phyloP scores from a whole-genome alignment of 2,329 filamentous ascomycete genomes.

The Biscogniauxia sp. region DNA sequence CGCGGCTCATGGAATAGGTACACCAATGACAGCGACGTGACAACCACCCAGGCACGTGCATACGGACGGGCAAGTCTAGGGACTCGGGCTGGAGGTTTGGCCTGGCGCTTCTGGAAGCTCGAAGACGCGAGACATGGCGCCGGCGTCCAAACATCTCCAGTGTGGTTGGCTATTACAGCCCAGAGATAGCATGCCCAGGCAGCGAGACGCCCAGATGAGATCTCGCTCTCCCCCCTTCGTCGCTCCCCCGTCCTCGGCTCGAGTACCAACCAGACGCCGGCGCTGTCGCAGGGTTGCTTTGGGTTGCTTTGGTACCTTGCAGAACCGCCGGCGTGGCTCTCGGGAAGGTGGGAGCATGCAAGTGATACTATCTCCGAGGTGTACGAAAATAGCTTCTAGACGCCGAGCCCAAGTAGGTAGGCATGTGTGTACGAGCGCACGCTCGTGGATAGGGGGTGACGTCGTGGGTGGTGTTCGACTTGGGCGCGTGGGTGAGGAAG shows the following conservation, averaged over 20 bases:
- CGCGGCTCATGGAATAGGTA: slow-evolving; percentile 6
- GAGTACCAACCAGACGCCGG: slow-evolving; percentile 14
- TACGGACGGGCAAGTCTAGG: slow-evolving; percentile 5
- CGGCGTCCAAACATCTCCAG: slow-evolving; percentile 5
- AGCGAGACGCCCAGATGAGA: slow-evolving; percentile 24
- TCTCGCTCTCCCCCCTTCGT: slow-evolving; percentile 4
- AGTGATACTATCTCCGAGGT: slow-evolving; percentile 15
- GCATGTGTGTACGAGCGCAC: neutral
- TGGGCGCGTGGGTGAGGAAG: slow-evolving; percentile 13
- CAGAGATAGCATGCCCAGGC: slow-evolving; percentile 12
- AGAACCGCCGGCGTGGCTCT: slow-evolving; percentile 22
- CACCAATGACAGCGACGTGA: slow-evolving; percentile 22
- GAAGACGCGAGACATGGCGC: slow-evolving; percentile 9
- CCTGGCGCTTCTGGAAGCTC: slow-evolving; percentile 25
- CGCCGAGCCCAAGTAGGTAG: slow-evolving; percentile 12
- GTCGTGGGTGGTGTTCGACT: slow-evolving; percentile 11
- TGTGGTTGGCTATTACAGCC: slow-evolving; percentile 7
- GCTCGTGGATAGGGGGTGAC: slow-evolving; percentile 7
- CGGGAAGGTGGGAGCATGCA: slow-evolving; percentile 21
- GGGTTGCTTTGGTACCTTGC: slow-evolving; percentile 22
- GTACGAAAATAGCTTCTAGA: slow-evolving; percentile 20
- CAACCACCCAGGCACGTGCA: slow-evolving; percentile 18
- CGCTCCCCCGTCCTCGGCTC: slow-evolving; percentile 13
- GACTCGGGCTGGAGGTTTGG: slow-evolving; percentile 2
- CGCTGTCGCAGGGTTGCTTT: slow-evolving; percentile 12